Base-by-base conservation (phyloP, 2,329 filamentous ascomycete species). In the Botrytis porri region DNA sequence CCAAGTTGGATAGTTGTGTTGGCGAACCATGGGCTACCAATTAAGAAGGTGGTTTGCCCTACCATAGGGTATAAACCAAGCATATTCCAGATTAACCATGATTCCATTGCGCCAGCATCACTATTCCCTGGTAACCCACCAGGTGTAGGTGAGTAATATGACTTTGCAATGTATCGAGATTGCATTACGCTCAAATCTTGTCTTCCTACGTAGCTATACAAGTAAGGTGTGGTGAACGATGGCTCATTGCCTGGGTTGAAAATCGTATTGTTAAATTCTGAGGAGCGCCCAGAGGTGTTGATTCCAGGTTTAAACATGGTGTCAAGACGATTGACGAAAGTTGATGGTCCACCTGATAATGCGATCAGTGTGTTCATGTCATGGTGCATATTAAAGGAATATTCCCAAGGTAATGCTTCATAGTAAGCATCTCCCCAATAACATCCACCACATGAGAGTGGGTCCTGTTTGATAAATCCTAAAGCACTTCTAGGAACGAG, bases 51-150 rank as follows among this genome's bases (percentile, higher is more conserved):
- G 0, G 89, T 89, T 82, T 92, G 90, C 0, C 89, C 90, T 0
- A 89, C 91, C 75, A 93, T 83, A 1, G 90, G 90, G 76, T 91
- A 92, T 41, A 92, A 81, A 2, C 90, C 90, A 54, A 92, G 85
- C 86, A 91, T 91, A 75, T 87, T 88, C 88, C 90, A 93, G 14
- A 92, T 81, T 4, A 91, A 81, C 88, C 89, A 92, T 12, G 87
- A 89, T 79, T 93, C 89, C 90, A 93, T 92, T 22, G 91, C 89
- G 10, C 91, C 91, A 2, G 89, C 90, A 79, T 93, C 91, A 62
- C 87, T 89, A 80, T 93, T 93, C 0, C 91, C 91, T 0, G 91
- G 91, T 0, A 93, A 83, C 0, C 91, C 91, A 12, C 78, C 78
- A 0, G 84, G 83, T 0, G 86, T 86, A 1, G 86, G 83, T 66